Evolutionary conservation across 2,329 filamentous ascomycete species (phyloP).

Genomic region (Trichoderma aggressivum): DNA sequence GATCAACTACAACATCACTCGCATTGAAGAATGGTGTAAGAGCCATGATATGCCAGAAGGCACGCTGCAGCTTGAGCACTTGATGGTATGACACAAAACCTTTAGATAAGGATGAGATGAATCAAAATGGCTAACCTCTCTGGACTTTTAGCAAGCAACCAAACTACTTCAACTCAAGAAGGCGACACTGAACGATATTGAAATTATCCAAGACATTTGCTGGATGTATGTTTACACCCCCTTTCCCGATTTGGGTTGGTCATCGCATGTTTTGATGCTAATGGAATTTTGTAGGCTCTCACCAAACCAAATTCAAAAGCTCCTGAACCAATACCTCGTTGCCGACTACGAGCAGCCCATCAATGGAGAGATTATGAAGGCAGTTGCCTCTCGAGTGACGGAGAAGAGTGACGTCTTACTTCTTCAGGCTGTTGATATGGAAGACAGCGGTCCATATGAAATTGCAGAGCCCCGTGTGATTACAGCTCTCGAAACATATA

Average conservation of each 20-base stretch:
- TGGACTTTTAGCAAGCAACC: constrained; percentile 73
- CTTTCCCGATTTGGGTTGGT: no score
- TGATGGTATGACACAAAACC: constrained; percentile 66
- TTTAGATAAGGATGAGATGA: not conserved
- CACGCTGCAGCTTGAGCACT: constrained; percentile 91
- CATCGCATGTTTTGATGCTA: not conserved
- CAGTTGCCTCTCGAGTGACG: constrained; percentile 91
- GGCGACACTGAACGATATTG: constrained; percentile 96
- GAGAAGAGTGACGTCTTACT: constrained; percentile 97
- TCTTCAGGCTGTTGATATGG: constrained; percentile 94
- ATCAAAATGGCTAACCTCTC: constrained; percentile 11
- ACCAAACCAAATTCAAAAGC: constrained; percentile 97
- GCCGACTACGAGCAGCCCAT: constrained; percentile 99
- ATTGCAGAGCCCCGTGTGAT: constrained; percentile 96
- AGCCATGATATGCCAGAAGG: constrained; percentile 99
- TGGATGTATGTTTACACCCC: constrained; percentile 85
- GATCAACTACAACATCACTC: constrained; percentile 99
- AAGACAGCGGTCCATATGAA: constrained; percentile 96
- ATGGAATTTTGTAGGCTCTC: constrained; percentile 63
- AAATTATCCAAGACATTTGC: constrained; percentile 99
- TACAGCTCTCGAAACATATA: constrained; percentile 95
- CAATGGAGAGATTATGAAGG: constrained; percentile 99
- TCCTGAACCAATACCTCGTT: constrained; percentile 96
- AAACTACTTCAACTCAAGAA: constrained; percentile 99
- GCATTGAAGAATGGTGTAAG: constrained; percentile 99